phyloP scores from a whole-genome alignment of 2,329 filamentous ascomycete species.

The Kalaharituber pfeilii region DNA sequence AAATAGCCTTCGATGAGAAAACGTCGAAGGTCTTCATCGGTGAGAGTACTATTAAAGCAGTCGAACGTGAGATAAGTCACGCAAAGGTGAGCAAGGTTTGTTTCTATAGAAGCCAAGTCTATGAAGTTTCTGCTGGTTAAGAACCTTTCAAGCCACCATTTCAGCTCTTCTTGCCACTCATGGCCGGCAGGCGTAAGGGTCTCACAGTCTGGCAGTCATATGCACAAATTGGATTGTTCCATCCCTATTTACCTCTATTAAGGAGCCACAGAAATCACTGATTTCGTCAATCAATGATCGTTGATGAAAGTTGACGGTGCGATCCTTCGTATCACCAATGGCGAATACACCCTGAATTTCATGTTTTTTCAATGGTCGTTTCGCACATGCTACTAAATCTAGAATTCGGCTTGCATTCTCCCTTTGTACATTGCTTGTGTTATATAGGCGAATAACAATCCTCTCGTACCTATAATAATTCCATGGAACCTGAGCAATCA shows the following conservation, averaged over 20 bases:
- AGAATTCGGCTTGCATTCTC: constrained; percentile 25
- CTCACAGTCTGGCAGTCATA: constrained; percentile 27
- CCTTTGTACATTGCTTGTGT: constrained; percentile 19
- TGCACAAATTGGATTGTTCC: constrained; percentile 29
- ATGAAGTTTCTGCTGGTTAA: too few species aligned
- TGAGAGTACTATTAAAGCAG: constrained; percentile 23
- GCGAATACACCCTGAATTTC: constrained; percentile 29
- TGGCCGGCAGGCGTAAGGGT: not conserved
- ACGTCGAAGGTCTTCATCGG: constrained; percentile 6
- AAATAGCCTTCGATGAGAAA: constrained; percentile 24
- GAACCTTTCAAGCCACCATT: not conserved
- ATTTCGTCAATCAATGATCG: constrained; percentile 22
- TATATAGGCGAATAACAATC: constrained; percentile 21
- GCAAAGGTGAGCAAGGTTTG: constrained; percentile 25
- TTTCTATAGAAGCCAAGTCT: not conserved
- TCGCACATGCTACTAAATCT: constrained; percentile 29
- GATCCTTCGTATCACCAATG: constrained; percentile 23
- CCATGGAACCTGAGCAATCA: not conserved
- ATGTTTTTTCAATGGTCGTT: constrained; percentile 29
- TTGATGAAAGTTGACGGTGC: constrained; percentile 23
- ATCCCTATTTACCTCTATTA: constrained; percentile 25
- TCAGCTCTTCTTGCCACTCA: not conserved
- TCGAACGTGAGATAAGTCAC: constrained; percentile 26
- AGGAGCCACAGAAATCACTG: constrained; percentile 26
- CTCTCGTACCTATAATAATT: constrained; percentile 22